Conservation (phyloP, 179 eudicot genomes). For the Amaranthus tricolor region DNA sequence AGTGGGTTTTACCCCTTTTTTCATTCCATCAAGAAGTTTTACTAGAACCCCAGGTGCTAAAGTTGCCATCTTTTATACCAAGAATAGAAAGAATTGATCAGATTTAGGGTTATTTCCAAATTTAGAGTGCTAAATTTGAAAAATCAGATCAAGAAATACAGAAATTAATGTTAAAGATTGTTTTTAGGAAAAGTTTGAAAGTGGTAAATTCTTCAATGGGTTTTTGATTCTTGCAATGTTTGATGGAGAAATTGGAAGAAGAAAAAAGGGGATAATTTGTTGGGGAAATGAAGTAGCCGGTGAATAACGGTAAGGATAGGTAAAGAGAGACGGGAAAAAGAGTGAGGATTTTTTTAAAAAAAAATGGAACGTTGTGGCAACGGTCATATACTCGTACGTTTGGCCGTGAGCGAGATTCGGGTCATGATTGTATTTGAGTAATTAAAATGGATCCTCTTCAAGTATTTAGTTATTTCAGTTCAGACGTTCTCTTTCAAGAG, state of each 20-base stretch:
- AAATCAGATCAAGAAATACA: constrained; percentile 16
- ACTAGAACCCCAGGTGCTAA: constrained; percentile 72
- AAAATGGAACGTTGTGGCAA: constrained; percentile 47
- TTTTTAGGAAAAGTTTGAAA: neutral
- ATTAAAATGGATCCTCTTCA: neutral
- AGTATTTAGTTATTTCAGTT: no score
- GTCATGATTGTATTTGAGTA: constrained; percentile 6
- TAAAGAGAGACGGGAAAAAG: constrained; percentile 22
- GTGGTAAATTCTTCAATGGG: neutral
- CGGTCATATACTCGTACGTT: constrained; percentile 57
- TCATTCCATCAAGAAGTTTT: constrained; percentile 67
- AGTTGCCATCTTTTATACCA: constrained; percentile 42
- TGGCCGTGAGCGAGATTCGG: constrained; percentile 15
- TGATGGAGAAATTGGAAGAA: constrained; percentile 9
- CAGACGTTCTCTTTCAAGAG: no score
- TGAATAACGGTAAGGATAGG: constrained; percentile 22
- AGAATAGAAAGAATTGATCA: neutral
- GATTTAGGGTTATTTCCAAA: constrained; percentile 2
- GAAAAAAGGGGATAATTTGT: constrained; percentile 13
- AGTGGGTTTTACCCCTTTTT: constrained; percentile 64
- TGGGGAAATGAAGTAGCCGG: constrained; percentile 18
- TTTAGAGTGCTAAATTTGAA: constrained; percentile 20
- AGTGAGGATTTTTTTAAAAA: constrained; percentile 21
- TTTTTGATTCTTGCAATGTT: neutral
- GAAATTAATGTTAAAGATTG: neutral